A percentile compares a stretch with the other conserved stretches of the same genome.
These are phyloP conservation scores for Betula pendula DNA, from an alignment of 306 rosid genomes.

Conservation along the genomic window DNA sequence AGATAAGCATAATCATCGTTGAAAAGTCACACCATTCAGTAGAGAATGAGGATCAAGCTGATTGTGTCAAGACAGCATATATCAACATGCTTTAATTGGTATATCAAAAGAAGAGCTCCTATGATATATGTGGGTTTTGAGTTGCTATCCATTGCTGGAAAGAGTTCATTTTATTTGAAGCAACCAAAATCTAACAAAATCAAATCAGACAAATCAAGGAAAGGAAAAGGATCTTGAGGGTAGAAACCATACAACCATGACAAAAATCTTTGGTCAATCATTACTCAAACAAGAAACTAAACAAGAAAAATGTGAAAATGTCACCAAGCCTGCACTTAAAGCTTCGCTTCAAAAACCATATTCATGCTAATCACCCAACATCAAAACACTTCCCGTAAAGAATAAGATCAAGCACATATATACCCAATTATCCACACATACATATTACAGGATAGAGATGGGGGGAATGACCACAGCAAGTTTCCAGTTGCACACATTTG, in stretches of 20 bases:
- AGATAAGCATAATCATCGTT: background rate
- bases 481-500: background rate
- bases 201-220: background rate
- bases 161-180: conserved; percentile 7
- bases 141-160: background rate
- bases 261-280: background rate
- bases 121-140: background rate
- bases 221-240: background rate
- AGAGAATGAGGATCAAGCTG: background rate
- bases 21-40: background rate
- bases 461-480: background rate
- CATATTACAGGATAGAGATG: background rate
- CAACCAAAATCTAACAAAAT: background rate
- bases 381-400: too few species aligned
- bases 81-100: background rate
- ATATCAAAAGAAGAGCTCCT: background rate
- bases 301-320: background rate
- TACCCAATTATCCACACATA: background rate
- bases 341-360: too few species aligned
- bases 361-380: too few species aligned
- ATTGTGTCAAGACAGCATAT: background rate
- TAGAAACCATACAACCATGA: background rate
- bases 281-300: background rate
- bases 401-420: background rate
- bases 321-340: background rate